Conservation (phyloP, 805 yeast genomes). For the Priceomyces haplophilus region DNA sequence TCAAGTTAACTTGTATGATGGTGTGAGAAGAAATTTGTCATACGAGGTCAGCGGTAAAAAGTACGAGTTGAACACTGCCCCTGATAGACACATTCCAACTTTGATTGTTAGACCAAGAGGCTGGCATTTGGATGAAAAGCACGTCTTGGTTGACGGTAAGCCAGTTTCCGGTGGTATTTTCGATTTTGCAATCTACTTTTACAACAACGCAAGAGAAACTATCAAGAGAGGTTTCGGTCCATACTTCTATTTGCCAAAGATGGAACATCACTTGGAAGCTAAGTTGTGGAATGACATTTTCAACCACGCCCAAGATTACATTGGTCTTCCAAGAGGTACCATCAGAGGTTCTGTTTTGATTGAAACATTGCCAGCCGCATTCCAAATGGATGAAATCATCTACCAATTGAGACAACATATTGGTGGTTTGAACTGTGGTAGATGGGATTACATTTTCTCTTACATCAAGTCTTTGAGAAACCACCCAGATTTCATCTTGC, state of each 20-base stretch:
- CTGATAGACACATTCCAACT: constrained; percentile 64
- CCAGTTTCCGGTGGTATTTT: constrained; percentile 75
- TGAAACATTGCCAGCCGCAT: constrained; percentile 82
- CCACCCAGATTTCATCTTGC: constrained; percentile 62
- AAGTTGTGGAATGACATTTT: constrained; percentile 81
- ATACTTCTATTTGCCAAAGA: constrained; percentile 78
- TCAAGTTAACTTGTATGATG: constrained; percentile 76
- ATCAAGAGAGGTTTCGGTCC: constrained; percentile 71
- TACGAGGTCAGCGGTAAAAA: constrained; percentile 42
- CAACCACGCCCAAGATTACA: constrained; percentile 69
- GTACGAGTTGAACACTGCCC: constrained; percentile 42
- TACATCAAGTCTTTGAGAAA: constrained; percentile 74
- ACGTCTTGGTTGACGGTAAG: constrained; percentile 67
- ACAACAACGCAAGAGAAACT: constrained; percentile 65
- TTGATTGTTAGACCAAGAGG: constrained; percentile 85
- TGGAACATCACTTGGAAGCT: constrained; percentile 85
- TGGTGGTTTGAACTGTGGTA: constrained; percentile 80
- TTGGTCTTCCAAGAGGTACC: constrained; percentile 69
- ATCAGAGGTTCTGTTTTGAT: constrained; percentile 78
- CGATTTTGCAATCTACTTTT: constrained; percentile 78
- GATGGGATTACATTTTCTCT: constrained; percentile 86
- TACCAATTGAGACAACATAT: constrained; percentile 75
- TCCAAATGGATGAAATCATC: constrained; percentile 82
- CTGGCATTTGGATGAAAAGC: constrained; percentile 80
- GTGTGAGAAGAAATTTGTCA: constrained; percentile 60